Percentiles rank a stretch among this genome's conserved stretches.
phyloP scores from a whole-genome alignment of 495 filamentous ascomycete species.

The Tricharina praecox region DNA sequence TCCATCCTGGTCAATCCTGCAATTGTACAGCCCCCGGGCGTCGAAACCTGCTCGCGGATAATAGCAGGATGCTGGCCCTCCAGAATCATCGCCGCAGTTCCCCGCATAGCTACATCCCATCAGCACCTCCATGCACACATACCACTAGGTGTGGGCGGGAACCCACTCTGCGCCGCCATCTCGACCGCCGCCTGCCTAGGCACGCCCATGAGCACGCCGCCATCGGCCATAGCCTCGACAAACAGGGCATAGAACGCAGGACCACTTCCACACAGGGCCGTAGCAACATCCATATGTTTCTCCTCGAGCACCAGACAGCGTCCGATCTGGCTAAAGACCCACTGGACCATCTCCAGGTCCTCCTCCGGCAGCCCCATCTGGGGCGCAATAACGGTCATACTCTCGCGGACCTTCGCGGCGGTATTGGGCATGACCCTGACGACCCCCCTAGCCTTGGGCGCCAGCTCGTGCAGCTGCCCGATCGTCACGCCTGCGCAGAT shows the following conservation, averaged over 20 bases:
- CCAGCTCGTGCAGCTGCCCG: conserved; percentile 25
- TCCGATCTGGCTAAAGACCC: conserved; percentile 62
- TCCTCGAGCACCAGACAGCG: conserved; percentile 48
- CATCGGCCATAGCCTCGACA: conserved; percentile 59
- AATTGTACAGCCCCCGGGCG: conserved; percentile 68
- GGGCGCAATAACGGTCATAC: conserved; percentile 64
- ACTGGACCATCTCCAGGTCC: conserved; percentile 42
- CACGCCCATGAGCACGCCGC: conserved; percentile 64
- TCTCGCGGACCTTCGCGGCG: conserved; percentile 44
- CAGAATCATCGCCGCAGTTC: conserved; percentile 53
- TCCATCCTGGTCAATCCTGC: conserved; percentile 59
- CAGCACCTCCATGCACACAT: background rate
- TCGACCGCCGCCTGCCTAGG: conserved; percentile 57
- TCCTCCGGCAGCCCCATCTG: conserved; percentile 38
- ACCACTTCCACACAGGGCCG: conserved; percentile 59
- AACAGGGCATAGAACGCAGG: conserved; percentile 68
- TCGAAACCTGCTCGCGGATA: conserved; percentile 58
- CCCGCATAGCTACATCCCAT: conserved; percentile 33
- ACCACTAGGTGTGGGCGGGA: background rate
- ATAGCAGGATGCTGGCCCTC: conserved; percentile 62
- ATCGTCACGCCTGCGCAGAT: conserved; percentile 63
- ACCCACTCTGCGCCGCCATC: conserved; percentile 66
- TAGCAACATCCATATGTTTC: conserved; percentile 53
- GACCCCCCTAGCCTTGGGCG: conserved; percentile 34
- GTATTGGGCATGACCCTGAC: conserved; percentile 74